Conservation (phyloP, 768 basidiomycete genomes). For the Naganishia friedmannii region DNA sequence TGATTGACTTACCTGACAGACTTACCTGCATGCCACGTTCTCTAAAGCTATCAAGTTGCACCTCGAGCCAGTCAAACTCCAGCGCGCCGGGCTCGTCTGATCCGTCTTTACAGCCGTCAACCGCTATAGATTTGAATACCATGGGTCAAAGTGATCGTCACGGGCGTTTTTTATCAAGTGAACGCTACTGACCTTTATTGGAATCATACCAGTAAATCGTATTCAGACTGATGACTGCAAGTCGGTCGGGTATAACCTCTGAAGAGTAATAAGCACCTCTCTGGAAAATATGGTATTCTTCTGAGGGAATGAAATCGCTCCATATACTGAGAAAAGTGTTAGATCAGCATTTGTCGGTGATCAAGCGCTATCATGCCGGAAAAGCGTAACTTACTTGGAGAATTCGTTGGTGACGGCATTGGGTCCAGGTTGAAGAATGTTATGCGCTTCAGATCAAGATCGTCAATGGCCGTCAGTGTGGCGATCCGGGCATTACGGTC, state of each 20-base stretch:
- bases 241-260: conserved; percentile 70
- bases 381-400: conserved; percentile 58
- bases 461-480: conserved; percentile 61
- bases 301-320: conserved; percentile 74
- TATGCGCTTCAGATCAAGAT: conserved; percentile 56
- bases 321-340: conserved; percentile 62
- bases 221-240: conserved; percentile 81
- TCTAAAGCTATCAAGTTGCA: conserved; percentile 69
- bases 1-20: background rate
- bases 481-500: conserved; percentile 29
- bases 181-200: conserved; percentile 66
- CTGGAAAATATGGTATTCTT: conserved; percentile 74
- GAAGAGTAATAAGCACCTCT: conserved; percentile 79
- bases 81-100: conserved; percentile 78
- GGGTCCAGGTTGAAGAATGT: conserved; percentile 53
- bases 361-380: background rate
- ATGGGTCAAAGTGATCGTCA: background rate
- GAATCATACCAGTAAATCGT: conserved; percentile 88
- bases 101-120: conserved; percentile 67
- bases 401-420: conserved; percentile 58
- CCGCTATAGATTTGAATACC: conserved; percentile 56
- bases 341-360: background rate
- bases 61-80: conserved; percentile 85
- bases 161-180: background rate
- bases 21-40: conserved; percentile 70